These are phyloP conservation scores for Fusarium nygamai DNA, from an alignment of 2,329 filamentous ascomycete genomes.

Conservation along the genomic window DNA sequence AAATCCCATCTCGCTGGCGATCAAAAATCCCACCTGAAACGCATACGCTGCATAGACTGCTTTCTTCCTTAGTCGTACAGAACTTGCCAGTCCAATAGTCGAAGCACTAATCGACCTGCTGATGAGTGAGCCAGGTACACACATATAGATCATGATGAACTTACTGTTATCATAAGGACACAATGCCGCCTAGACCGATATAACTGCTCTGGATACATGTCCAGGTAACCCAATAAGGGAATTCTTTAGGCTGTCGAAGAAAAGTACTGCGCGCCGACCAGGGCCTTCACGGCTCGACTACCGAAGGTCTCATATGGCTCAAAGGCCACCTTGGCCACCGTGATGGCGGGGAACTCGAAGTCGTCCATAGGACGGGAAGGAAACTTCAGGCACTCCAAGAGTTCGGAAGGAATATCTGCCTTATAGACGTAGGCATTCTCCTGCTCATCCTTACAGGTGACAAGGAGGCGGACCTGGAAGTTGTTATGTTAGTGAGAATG, in stretches of 20 bases:
- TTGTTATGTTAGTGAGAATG: background rate
- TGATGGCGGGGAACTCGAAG: background rate
- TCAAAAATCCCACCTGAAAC: background rate
- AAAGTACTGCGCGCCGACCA: background rate
- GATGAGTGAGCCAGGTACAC: background rate
- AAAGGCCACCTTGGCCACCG: background rate
- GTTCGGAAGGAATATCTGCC: background rate
- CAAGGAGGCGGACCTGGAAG: background rate
- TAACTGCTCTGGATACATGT: no score
- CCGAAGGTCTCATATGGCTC: background rate
- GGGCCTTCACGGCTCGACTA: background rate
- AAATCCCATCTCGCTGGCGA: no score
- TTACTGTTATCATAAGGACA: background rate
- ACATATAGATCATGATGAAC: no score
- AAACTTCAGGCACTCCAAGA: background rate
- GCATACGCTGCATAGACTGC: no score
- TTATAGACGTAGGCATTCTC: background rate
- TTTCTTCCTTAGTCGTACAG: background rate
- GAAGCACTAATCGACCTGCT: background rate
- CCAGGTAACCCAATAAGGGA: no score
- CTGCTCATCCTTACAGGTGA: background rate
- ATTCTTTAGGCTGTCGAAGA: rapidly evolving
- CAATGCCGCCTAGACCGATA: background rate
- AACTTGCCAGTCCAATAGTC: background rate
- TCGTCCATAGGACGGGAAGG: background rate